Percentiles rank a stretch among this genome's conserved stretches.
Conservation (phyloP, 2,329 filamentous ascomycete genomes). For the Grosmannia clavigera region DNA sequence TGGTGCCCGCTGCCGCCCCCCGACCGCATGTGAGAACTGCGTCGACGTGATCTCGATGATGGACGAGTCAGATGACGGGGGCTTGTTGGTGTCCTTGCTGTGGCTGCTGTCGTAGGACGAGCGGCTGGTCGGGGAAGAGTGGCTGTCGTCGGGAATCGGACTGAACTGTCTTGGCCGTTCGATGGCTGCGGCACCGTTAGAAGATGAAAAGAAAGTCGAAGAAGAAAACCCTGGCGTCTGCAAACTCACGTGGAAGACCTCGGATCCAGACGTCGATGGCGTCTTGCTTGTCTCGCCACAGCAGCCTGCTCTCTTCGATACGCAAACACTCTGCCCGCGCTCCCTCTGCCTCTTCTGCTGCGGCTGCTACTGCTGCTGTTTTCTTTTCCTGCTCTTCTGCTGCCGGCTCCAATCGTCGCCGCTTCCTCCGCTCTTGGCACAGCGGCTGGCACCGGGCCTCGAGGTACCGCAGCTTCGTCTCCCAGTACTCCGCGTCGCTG, state of each 20-base stretch:
- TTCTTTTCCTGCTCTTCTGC: neutral
- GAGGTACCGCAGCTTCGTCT: conserved; percentile 7
- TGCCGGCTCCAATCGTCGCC: conserved; percentile 1
- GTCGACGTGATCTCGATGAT: conserved; percentile 7
- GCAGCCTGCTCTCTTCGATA: conserved; percentile 6
- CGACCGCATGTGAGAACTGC: conserved; percentile 4
- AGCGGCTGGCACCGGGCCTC: conserved; percentile 7
- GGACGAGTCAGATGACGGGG: conserved; percentile 4
- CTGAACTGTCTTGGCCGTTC: neutral
- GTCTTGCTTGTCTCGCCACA: conserved; percentile 6
- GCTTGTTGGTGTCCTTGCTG: neutral
- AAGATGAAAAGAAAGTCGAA: neutral
- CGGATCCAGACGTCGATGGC: conserved; percentile 1
- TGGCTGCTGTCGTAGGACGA: neutral
- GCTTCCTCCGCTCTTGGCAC: conserved; percentile 4
- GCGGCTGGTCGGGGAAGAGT: no score
- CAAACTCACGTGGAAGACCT: neutral
- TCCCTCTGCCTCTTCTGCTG: neutral
- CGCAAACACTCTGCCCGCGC: neutral
- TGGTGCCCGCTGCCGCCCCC: neutral
- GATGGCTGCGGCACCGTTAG: neutral
- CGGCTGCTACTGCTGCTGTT: neutral
- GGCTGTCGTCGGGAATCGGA: neutral
- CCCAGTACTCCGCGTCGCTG: conserved; percentile 5
- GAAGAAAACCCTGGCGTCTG: neutral